Percentiles rank a stretch among this genome's conserved stretches.
phyloP scores from a whole-genome alignment of 75 land plant genomes.

The Selaginella moellendorffii region DNA sequence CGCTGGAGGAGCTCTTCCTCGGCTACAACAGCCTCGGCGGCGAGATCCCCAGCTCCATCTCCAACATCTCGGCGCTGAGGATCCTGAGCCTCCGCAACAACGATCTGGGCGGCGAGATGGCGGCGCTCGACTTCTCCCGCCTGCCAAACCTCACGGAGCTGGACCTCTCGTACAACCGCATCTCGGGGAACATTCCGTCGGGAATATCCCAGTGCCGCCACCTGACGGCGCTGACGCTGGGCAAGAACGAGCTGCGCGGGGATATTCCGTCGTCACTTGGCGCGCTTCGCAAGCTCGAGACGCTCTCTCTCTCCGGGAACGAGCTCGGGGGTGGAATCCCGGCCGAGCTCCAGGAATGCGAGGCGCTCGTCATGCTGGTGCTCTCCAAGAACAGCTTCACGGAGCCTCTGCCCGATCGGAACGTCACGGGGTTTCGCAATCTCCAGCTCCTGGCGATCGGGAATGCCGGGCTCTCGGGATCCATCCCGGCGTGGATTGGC shows the following conservation, averaged over 20 bases:
- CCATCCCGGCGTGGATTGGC: constrained; percentile 40
- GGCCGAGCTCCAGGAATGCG: not conserved
- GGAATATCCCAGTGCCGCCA: not conserved
- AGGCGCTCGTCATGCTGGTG: not conserved
- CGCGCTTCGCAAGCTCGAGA: not conserved
- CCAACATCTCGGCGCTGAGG: too few species aligned
- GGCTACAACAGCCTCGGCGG: not conserved
- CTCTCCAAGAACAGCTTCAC: constrained; percentile 11
- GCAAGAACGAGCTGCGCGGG: not conserved
- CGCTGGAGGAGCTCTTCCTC: not conserved
- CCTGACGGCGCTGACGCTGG: not conserved
- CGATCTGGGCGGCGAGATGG: not conserved
- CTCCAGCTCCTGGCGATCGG: constrained; percentile 30
- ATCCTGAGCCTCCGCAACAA: not conserved
- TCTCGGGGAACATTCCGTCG: not conserved
- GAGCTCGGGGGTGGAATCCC: not conserved
- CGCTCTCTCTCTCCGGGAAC: not conserved
- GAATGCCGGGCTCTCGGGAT: constrained; percentile 35
- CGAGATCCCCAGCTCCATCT: too few species aligned
- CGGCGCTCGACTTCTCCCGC: not conserved
- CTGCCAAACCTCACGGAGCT: not conserved
- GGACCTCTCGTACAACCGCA: not conserved
- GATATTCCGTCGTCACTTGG: not conserved
- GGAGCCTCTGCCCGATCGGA: constrained; percentile 31
- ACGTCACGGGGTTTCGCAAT: constrained; percentile 25